phyloP scores from a whole-genome alignment of 2,329 filamentous ascomycete genomes.

The Cladosporium sp. region DNA sequence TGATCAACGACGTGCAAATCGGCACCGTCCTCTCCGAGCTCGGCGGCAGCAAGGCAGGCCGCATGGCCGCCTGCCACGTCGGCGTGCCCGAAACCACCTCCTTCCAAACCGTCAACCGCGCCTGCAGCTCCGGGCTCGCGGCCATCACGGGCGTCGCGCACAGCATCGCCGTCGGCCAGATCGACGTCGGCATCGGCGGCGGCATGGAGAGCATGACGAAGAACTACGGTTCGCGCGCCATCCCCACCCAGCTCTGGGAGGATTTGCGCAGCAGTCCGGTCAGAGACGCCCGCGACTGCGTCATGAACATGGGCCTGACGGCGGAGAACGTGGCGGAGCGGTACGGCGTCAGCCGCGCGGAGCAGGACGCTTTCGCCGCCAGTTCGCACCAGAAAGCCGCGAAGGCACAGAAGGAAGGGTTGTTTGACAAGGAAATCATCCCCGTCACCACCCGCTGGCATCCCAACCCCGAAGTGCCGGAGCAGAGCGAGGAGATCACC shows the following conservation, averaged over 20 bases:
- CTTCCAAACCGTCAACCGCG: conserved; percentile 85
- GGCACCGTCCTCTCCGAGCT: conserved; percentile 89
- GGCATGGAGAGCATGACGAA: conserved; percentile 97
- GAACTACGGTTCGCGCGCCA: conserved; percentile 82
- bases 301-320: conserved; percentile 93
- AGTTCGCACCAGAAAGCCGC: conserved; percentile 70
- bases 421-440: conserved; percentile 75
- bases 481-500: conserved; percentile 54
- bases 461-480: conserved; percentile 56
- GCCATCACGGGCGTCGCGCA: conserved; percentile 71
- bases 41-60: conserved; percentile 82
- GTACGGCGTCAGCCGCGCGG: conserved; percentile 67
- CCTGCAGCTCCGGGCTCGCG: conserved; percentile 74
- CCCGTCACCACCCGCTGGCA: conserved; percentile 68
- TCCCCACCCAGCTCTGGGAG: conserved; percentile 77
- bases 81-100: conserved; percentile 69
- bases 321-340: conserved; percentile 81
- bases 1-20: conserved; percentile 76
- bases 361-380: conserved; percentile 81
- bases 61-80: conserved; percentile 84
- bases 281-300: conserved; percentile 74
- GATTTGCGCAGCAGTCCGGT: conserved; percentile 60
- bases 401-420: conserved; percentile 62
- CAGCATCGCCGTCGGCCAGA: conserved; percentile 68
- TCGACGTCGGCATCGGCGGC: conserved; percentile 72